Base-by-base conservation (phyloP, 2,329 filamentous ascomycete species). In the Diaporthe nobilis region DNA sequence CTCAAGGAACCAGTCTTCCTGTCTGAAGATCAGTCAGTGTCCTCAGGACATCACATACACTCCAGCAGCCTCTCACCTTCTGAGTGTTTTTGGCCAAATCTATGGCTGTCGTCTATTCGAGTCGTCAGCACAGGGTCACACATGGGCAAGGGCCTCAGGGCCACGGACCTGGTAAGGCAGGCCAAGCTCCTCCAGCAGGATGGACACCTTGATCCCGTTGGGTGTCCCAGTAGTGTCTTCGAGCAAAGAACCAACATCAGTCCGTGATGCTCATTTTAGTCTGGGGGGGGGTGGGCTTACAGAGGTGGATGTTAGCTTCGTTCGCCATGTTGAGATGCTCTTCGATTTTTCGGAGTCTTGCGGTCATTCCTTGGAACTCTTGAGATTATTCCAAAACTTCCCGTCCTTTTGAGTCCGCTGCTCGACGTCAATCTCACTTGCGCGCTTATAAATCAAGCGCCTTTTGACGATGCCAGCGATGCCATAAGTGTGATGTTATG, bases 121-220 rank as follows among this genome's bases (percentile, higher is more conserved):
- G n/a, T 22, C 10, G 71, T 77, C 37, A 76, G 22, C 65, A 8
- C 22, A n/a, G 47, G 17, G 10, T 28, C 20, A 37, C 47, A 4
- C n/a, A 10, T 10, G 13, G 17, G 39, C 44, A 4, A 34, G 3
- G 37, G 17, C 6, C 12, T 9, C 8, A 10, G 6, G n/a, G 8
- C 15, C 20, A 55, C 76, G 63, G 42, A 92, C 90, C 85, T 95
- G 92, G 86, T 98, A 98, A n/a, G 93, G 90, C 55, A 97, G 86
- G 79, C 93, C 93, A 6, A 98, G 89, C 85, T 98, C 95, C 85
- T 97, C 95, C 22, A 98, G 87, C 13, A 94, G 89, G 78, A 98
- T 98, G 74, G 94, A 95, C 77, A 95, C 91, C 84, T 98, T 98
- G 88, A 97, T 94, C 78, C 95, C 95, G 85, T 98, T 98, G 61